These are phyloP conservation scores for Tetrahymena thermophila DNA, from an alignment of 73 alveolate species.

Conservation along the genomic window DNA sequence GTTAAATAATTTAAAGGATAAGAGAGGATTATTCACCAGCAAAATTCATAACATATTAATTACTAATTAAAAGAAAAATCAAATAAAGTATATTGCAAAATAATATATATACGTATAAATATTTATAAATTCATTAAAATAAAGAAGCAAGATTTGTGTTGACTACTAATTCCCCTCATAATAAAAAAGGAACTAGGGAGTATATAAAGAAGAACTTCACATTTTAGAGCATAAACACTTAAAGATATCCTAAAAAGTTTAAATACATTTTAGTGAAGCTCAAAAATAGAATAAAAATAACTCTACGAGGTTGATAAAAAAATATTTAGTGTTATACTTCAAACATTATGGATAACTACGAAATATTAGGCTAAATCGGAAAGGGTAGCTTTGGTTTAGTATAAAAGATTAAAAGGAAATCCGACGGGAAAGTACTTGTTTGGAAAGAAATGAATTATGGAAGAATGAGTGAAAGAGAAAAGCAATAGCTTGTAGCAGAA, in stretches of 20 bases:
- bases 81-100: not conserved
- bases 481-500: constrained; percentile 81
- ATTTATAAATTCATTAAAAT: not conserved
- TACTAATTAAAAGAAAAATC: not conserved
- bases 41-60: not conserved
- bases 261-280: not conserved
- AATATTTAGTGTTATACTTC: not conserved
- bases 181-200: not conserved
- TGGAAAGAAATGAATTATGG: constrained; percentile 95
- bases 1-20: not conserved
- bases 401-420: constrained; percentile 71
- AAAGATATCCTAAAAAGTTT: too few species aligned
- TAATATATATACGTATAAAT: not conserved
- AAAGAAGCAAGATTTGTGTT: not conserved
- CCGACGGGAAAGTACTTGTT: constrained; percentile 80
- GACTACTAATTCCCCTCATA: not conserved
- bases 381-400: constrained; percentile 90
- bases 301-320: not conserved
- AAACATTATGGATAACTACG: constrained; percentile 57
- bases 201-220: not conserved
- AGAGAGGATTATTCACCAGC: not conserved
- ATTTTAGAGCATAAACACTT: not conserved
- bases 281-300: not conserved
- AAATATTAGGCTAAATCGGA: constrained; percentile 65
- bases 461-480: constrained; percentile 87